A percentile compares a stretch with the other conserved stretches of the same genome.
Conservation (phyloP, 78 protist species). For the Thecamonas trahens region DNA sequence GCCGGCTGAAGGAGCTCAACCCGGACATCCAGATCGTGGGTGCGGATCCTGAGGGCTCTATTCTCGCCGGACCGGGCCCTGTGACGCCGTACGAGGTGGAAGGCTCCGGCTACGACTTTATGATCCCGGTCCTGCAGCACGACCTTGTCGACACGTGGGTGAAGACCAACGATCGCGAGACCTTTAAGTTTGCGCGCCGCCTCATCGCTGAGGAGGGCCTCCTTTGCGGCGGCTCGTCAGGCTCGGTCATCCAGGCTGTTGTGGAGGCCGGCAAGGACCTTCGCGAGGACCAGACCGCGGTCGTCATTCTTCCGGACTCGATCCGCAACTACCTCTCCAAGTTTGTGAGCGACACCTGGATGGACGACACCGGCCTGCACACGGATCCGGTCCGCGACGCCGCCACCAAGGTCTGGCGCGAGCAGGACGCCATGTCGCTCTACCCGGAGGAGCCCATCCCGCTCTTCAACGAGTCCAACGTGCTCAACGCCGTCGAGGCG, state of each 20-base stretch:
- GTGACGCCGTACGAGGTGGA: constrained; percentile 66
- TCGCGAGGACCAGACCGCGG: constrained; percentile 39
- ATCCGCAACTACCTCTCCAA: constrained; percentile 90
- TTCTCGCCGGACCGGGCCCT: constrained; percentile 74
- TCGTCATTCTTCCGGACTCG: constrained; percentile 80
- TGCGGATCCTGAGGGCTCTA: constrained; percentile 91
- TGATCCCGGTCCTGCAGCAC: constrained; percentile 43
- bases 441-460: constrained; percentile 1
- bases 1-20: constrained; percentile 62
- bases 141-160: constrained; percentile 65
- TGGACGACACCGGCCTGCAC: constrained; percentile 60
- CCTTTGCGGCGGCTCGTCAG: constrained; percentile 67
- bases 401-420: neutral
- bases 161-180: constrained; percentile 69
- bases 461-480: neutral
- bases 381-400: too few relatives aligned
- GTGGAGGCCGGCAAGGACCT: constrained; percentile 64
- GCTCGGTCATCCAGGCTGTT: constrained; percentile 75
- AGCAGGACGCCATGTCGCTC: neutral
- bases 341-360: constrained; percentile 81
- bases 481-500: constrained; percentile 18
- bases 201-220: constrained; percentile 80
- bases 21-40: constrained; percentile 59
- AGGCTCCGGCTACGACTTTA: constrained; percentile 96
- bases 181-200: constrained; percentile 76